Evolutionary conservation across 2,329 filamentous ascomycete species (phyloP), one percentile per base, ranked within the genome.

Genomic region (Penicillium sp.): DNA sequence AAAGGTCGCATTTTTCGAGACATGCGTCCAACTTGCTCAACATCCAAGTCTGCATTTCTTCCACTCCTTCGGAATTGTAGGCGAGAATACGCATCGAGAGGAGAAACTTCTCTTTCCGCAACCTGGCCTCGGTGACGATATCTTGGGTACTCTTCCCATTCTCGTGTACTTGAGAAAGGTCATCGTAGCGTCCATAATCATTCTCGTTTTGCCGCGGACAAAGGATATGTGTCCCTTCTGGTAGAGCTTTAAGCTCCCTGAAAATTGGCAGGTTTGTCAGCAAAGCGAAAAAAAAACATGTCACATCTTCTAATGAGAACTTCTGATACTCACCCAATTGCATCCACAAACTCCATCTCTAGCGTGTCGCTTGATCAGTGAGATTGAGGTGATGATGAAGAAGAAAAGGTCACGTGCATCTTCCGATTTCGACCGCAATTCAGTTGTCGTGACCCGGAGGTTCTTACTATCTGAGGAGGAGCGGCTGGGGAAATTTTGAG

Each of bases 41-140:
- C 59, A 88, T 85, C 53, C 80, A 78, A 11, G 76, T 71, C 37
- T 83, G 73, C 68, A 84, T 78, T 50, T 76, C 73, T 27, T 79
- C 78, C 3, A 80, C 78, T 43, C 80, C 76, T 41, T 82, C 79
- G 42, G 79, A 75, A 47, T 77, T 78, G 52, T 87, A 81, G 13
- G 84, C 86, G 47, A 89, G 75, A 11, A 90, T 78, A 37, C 86
- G 74, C 52, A 84, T 83, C 50, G 82, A 85, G 61, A 80, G 81
- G 53, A 86, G 82, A 43, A 84, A 82, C 29, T 81, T 75, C 52
- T 83, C 74, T 50, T 82, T 73, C 29, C 86, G 77, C 7, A 68
- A 62, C 32, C 76, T 73, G 11, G 77, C 78, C 48, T 83, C 74
- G 43, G 76, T 61, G 18, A 87, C 79, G 6, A 78, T 72, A 11